Evolutionary conservation across 495 filamentous ascomycete genomes (phyloP), one percentile per base, ranked within the genome.

Genomic region (Diplogelasinospora grovesii): DNA sequence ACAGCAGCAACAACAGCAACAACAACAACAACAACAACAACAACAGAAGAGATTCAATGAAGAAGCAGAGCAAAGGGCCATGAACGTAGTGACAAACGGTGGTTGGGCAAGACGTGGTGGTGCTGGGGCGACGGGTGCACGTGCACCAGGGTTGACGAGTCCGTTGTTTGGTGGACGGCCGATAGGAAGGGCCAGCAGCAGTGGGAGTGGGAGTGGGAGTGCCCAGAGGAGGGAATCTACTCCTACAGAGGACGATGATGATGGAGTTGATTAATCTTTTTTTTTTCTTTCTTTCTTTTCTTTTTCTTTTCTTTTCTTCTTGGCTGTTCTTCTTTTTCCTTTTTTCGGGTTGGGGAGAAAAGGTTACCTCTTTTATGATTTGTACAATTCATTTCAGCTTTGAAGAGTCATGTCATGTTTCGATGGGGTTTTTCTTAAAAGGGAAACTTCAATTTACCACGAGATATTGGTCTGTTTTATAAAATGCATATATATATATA

Each of bases 61-160:
- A 0, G 59, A 66, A 20, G 61, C 63, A 1, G 67, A 70, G 35
- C 52, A 50, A 16, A 55, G 52, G 22, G 63, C 66, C 1, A 33
- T 70, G 46, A 61, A 69, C 22, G 49, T 70, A 5, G 67, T 70
- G 1, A 69, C 63, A 15, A 70, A 70, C 19, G 60, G 60, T 6
- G 36, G 53, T 13, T 59, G 50, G 50, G 56, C n/a, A n/a, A n/a
- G 48, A 3, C 50, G 61, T 6, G 64, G 60, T 40, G 56, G 54
- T 1, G 46, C 50, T 14, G 61, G 51, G 24, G 56, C n/a, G n/a
- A n/a, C n/a, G n/a, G n/a, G n/a, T n/a, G n/a, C n/a, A n/a, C n/a
- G n/a, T n/a, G n/a, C n/a, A n/a, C n/a, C n/a, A n/a, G n/a, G n/a
- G n/a, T n/a, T n/a, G n/a, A n/a, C n/a, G 57, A 8, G 57, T 54